Conservation (phyloP, 2,329 filamentous ascomycete genomes). For the Penicillium sp. region DNA sequence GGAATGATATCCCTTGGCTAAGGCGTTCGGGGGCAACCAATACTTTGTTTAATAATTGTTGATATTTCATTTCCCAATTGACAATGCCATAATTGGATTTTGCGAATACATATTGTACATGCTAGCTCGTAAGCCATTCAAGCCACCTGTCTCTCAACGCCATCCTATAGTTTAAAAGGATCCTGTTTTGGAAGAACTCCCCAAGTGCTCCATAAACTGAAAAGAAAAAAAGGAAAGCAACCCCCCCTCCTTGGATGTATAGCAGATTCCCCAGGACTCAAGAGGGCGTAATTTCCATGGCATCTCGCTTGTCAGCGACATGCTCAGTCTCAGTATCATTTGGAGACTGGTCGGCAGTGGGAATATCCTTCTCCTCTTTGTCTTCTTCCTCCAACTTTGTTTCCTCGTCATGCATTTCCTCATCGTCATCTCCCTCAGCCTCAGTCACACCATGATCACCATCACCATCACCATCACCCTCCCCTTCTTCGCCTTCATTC, state of each 20-base stretch:
- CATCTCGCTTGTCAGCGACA: conserved; percentile 8
- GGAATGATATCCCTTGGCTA: conserved; percentile 16
- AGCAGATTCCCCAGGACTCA: neutral
- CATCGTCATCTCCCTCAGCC: conserved; percentile 16
- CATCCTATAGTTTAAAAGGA: neutral
- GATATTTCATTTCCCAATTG: neutral
- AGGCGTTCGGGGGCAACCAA: conserved; percentile 15
- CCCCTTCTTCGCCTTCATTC: conserved; percentile 10
- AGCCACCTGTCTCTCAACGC: conserved; percentile 3
- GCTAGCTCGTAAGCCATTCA: conserved; percentile 4
- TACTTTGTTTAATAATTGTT: conserved; percentile 5
- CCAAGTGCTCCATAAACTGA: neutral
- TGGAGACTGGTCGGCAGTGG: conserved; percentile 1
- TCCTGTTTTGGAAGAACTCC: neutral
- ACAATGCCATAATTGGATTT: conserved; percentile 1
- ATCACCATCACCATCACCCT: conserved; percentile 16
- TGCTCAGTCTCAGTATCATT: conserved; percentile 12
- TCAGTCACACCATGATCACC: conserved; percentile 20
- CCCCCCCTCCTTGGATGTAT: neutral
- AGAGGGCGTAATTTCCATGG: conserved; percentile 18
- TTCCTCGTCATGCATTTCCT: conserved; percentile 22
- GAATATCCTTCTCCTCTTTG: neutral
- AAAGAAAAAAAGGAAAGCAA: neutral
- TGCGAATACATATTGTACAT: conserved; percentile 14
- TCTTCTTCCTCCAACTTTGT: conserved; percentile 11